Percentiles rank a stretch among this genome's conserved stretches.
These are phyloP conservation scores for Mollisia scopiformis DNA, from an alignment of 2,329 filamentous ascomycete species.

Conservation along the genomic window DNA sequence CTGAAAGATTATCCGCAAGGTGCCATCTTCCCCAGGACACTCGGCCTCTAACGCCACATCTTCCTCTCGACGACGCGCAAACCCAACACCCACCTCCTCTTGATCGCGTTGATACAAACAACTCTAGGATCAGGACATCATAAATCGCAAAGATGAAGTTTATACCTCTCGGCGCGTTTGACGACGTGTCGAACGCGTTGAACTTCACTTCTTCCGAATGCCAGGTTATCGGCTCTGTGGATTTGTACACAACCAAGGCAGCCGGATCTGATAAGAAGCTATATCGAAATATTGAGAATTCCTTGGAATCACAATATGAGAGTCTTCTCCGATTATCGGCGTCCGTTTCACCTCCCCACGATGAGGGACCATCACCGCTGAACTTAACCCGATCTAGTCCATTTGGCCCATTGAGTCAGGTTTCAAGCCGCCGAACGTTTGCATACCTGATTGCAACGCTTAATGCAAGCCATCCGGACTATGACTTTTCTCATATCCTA, in stretches of 20 bases:
- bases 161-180: slow-evolving; percentile 86
- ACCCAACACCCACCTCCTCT: slow-evolving; percentile 14
- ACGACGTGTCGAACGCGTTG: slow-evolving; percentile 87
- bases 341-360: slow-evolving; percentile 82
- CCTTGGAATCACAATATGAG: slow-evolving; percentile 88
- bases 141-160: slow-evolving; percentile 62
- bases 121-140: slow-evolving; percentile 29
- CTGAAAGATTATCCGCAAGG: slow-evolving; percentile 37
- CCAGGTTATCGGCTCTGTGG: slow-evolving; percentile 89
- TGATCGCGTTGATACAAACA: slow-evolving; percentile 30
- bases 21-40: slow-evolving; percentile 34
- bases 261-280: slow-evolving; percentile 95
- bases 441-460: slow-evolving; percentile 95
- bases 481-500: slow-evolving; percentile 93
- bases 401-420: slow-evolving; percentile 87
- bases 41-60: slow-evolving; percentile 36
- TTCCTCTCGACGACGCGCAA: slow-evolving; percentile 32
- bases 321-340: slow-evolving; percentile 84
- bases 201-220: slow-evolving; percentile 96
- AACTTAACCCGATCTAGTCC: slow-evolving; percentile 86
- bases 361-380: slow-evolving; percentile 64
- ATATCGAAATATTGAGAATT: slow-evolving; percentile 92
- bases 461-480: slow-evolving; percentile 94
- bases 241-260: slow-evolving; percentile 96
- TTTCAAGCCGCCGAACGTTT: slow-evolving; percentile 87